phyloP scores from a whole-genome alignment of 1,284 basidiomycete genomes.

The Mycena citricolor region DNA sequence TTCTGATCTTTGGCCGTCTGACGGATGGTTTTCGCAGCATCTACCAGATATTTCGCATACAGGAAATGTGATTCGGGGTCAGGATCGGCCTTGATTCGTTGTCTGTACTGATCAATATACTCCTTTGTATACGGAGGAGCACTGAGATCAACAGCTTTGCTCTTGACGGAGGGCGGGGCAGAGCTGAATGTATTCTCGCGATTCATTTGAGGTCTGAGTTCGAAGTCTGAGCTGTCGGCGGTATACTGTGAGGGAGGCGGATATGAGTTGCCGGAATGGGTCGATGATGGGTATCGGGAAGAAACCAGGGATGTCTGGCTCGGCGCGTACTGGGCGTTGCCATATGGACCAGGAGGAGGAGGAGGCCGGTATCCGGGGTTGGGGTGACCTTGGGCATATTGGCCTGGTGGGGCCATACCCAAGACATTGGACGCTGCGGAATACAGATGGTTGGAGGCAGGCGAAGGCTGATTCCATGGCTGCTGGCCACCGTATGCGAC shows the following conservation, averaged over 20 bases:
- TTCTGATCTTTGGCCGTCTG: constrained; percentile 73
- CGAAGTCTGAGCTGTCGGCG: constrained; percentile 47
- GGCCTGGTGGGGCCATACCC: constrained; percentile 63
- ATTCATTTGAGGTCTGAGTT: constrained; percentile 54
- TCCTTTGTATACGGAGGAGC: constrained; percentile 93
- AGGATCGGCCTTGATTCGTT: constrained; percentile 95
- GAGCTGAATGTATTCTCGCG: constrained; percentile 61
- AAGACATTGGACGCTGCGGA: constrained; percentile 80
- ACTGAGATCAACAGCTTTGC: constrained; percentile 81
- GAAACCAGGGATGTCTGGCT: constrained; percentile 21
- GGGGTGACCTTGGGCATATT: constrained; percentile 35
- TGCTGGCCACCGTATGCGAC: constrained; percentile 19
- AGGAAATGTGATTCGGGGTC: constrained; percentile 99
- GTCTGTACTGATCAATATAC: constrained; percentile 96
- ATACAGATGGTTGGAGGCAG: constrained; percentile 52
- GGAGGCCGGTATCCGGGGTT: constrained; percentile 23
- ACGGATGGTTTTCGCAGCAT: constrained; percentile 94
- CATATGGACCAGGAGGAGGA: constrained; percentile 20
- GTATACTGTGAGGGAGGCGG: constrained; percentile 24
- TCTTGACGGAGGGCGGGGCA: constrained; percentile 63
- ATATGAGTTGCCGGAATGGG: constrained; percentile 22
- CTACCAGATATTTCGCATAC: constrained; percentile 97
- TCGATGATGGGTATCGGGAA: constrained; percentile 24
- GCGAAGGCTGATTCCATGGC: constrained; percentile 31
- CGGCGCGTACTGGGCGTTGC: constrained; percentile 11